A percentile compares a stretch with the other conserved stretches of the same genome.
Evolutionary conservation across 2,329 filamentous ascomycete genomes (phyloP).

Genomic region (Fusarium sp.): DNA sequence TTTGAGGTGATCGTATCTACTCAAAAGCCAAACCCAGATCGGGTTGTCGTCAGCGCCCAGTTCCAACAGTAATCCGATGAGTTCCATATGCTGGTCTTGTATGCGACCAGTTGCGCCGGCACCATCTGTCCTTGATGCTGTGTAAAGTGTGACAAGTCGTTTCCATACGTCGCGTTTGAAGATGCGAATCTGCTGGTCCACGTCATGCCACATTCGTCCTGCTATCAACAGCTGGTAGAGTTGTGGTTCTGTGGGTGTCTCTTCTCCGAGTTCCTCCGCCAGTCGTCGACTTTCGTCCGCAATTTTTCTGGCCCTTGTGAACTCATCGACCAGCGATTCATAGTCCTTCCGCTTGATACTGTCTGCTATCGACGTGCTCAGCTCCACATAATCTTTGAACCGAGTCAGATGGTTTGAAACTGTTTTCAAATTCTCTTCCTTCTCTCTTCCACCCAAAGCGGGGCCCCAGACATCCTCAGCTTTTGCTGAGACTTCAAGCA

Average conservation of each 20-base stretch:
- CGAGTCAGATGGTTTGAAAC: conserved; percentile 81
- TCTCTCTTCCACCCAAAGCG: conserved; percentile 88
- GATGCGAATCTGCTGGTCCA: conserved; percentile 83
- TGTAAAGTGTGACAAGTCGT: conserved; percentile 76
- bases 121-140: conserved; percentile 61
- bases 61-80: conserved; percentile 90
- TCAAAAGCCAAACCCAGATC: conserved; percentile 95
- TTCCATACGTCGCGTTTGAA: conserved; percentile 95
- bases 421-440: conserved; percentile 85
- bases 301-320: conserved; percentile 82
- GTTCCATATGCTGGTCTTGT: conserved; percentile 88
- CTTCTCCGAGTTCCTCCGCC: conserved; percentile 65
- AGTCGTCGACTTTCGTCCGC: conserved; percentile 81
- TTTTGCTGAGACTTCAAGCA: conserved; percentile 91
- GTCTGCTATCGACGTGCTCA: conserved; percentile 80
- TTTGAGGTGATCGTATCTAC: conserved; percentile 89
- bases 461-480: conserved; percentile 98
- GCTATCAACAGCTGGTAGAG: conserved; percentile 89
- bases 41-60: conserved; percentile 95
- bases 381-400: conserved; percentile 84
- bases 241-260: conserved; percentile 77
- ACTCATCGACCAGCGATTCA: conserved; percentile 87
- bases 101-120: conserved; percentile 60
- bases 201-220: conserved; percentile 94
- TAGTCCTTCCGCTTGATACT: conserved; percentile 93